Conservation (phyloP, 2,329 filamentous ascomycete species). For the Hymenoscyphus repandus region DNA sequence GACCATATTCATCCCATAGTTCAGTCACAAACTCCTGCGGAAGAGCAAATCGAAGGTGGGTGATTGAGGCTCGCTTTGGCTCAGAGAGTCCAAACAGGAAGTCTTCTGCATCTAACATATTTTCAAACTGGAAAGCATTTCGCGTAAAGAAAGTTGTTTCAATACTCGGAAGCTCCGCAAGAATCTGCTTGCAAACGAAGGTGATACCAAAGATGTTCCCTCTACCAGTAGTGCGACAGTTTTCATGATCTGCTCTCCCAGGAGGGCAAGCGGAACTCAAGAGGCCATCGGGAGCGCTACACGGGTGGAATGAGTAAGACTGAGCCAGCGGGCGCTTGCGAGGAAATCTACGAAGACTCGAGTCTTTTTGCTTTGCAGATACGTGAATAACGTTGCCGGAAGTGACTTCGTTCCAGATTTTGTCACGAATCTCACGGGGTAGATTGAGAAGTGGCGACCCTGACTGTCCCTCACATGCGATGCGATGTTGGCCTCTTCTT, state of each 20-base stretch:
- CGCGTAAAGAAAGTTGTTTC: conserved; percentile 9
- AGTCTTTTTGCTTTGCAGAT: not conserved
- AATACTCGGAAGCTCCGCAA: conserved; percentile 11
- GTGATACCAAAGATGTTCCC: conserved; percentile 3
- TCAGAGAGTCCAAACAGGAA: conserved; percentile 19
- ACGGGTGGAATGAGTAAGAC: conserved; percentile 3
- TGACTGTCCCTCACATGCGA: conserved; percentile 7
- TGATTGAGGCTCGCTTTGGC: conserved; percentile 13
- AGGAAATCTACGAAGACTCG: not conserved
- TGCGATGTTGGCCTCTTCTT: not conserved
- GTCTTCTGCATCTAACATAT: conserved; percentile 10
- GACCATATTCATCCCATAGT: not conserved
- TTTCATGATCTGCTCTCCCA: conserved; percentile 13
- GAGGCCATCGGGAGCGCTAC: conserved; percentile 1
- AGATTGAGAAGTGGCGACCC: conserved; percentile 6
- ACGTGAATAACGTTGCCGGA: conserved; percentile 15
- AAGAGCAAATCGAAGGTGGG: conserved; percentile 14
- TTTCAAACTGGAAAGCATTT: conserved; percentile 21
- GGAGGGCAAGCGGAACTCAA: conserved; percentile 11
- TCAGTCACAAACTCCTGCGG: conserved; percentile 2
- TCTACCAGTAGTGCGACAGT: conserved; percentile 5
- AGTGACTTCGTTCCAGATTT: conserved; percentile 15
- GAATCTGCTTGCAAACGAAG: conserved; percentile 18
- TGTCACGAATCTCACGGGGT: conserved; percentile 15
- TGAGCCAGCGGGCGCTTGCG: too few species aligned